These are phyloP conservation scores for Phlebiopsis gigantea DNA, from an alignment of 768 basidiomycete genomes.

Conservation along the genomic window DNA sequence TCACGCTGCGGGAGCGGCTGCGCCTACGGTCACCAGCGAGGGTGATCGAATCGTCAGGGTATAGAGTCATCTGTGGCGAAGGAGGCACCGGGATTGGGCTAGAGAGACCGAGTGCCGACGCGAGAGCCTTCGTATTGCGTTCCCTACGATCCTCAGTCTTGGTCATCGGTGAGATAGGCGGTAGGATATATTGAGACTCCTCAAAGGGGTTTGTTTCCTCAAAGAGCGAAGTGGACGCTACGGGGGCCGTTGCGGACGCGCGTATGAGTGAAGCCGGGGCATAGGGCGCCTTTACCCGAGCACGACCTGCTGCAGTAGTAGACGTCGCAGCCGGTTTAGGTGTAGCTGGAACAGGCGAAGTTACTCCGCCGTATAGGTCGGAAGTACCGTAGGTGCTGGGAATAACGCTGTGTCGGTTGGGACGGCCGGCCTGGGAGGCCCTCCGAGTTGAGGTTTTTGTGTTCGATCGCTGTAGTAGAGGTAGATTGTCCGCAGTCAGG, in stretches of 20 bases:
- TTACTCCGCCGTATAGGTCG: conserved; percentile 48
- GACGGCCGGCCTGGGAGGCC: conserved; percentile 16
- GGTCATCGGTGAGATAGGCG: conserved; percentile 27
- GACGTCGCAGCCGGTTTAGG: conserved; percentile 21
- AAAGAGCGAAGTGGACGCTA: conserved; percentile 14
- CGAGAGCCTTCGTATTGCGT: conserved; percentile 32
- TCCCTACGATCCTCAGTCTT: conserved; percentile 42
- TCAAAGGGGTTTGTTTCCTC: conserved; percentile 30
- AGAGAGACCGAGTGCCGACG: conserved; percentile 32
- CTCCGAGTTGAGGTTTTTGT: conserved; percentile 17
- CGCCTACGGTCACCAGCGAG: conserved; percentile 36
- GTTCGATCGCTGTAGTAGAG: conserved; percentile 17
- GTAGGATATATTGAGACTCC: conserved; percentile 28
- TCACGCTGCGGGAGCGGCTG: conserved; percentile 26
- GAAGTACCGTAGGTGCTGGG: conserved; percentile 9
- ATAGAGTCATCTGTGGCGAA: conserved; percentile 59
- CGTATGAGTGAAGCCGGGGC: conserved; percentile 48
- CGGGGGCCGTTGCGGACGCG: conserved; percentile 35
- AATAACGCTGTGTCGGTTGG: conserved; percentile 25
- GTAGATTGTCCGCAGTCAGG: conserved; percentile 20
- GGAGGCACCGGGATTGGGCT: conserved; percentile 29
- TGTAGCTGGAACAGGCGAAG: conserved; percentile 33
- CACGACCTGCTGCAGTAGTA: conserved; percentile 36
- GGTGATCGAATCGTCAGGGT: conserved; percentile 70
- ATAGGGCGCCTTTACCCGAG: conserved; percentile 66